Evolutionary conservation across 1,284 basidiomycete genomes (phyloP), one percentile per base, ranked within the genome.

Genomic region (Ganoderma boninense): DNA sequence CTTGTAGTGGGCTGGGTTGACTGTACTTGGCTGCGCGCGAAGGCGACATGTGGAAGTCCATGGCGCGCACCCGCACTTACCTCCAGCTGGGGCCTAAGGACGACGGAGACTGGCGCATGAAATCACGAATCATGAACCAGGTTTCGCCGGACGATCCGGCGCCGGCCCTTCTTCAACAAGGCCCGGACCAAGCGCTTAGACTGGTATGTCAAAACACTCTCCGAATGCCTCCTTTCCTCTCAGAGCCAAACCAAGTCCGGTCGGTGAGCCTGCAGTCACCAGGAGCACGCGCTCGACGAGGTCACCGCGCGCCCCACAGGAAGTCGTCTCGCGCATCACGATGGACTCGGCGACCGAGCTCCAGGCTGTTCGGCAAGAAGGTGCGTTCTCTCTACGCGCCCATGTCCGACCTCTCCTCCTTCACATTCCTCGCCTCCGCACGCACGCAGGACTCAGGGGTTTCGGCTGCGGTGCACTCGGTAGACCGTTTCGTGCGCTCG

Each of bases 141-240:
- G 73, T 85, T 86, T 75, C 87, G 88, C 73, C 82, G 87, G 42
- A 77, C 81, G 0, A 86, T 89, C 87, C 0, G 80, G n/a, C n/a
- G n/a, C n/a, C n/a, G 87, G 1, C 88, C 88, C 0, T 88, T 87
- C 77, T 88, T 89, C 75, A 84, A 79, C 67, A 79, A 79, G 20
- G 85, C 87, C 62, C 80, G 85, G 13, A 85, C 87, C 68, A 83
- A 80, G 57, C 83, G 88, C 29, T 89, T 88, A 71, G 85, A 85
- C 57, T 35, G 70, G 73, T 75, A n/a, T n/a, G n/a, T n/a, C n/a
- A n/a, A n/a, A n/a, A n/a, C n/a, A n/a, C n/a, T n/a, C n/a, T n/a
- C n/a, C n/a, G n/a, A n/a, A n/a, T n/a, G n/a, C n/a, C n/a, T n/a
- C n/a, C 29, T 32, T 32, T 32, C 29, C 29, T 32, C 4, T 32